Base-by-base conservation (phyloP, 1,284 basidiomycete species). In the Ustilago curta region DNA sequence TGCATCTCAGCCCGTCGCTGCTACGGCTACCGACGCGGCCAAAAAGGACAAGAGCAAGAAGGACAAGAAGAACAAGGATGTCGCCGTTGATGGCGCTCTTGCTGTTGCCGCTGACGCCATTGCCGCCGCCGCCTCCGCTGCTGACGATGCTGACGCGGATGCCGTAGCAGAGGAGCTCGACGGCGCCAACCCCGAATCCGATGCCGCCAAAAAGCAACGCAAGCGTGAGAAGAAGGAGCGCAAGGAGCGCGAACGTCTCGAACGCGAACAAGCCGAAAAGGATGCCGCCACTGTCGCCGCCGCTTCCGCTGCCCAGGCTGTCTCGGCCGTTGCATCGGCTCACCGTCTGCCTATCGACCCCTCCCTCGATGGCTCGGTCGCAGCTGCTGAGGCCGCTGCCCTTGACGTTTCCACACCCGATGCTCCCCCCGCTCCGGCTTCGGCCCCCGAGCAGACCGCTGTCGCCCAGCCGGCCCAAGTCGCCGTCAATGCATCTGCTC, bases 201-300 rank as follows among this genome's bases (percentile, higher is more conserved):
- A 57, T 37, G 55, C 60, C 29, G 57, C 55, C 45, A 37, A 45
- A 8, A 67, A 66, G 62, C 50, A 60, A 35, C 56, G 60, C 49
- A 73, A 75, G 55, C 64, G 71, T 43, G 58, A 75, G 37, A 77
- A 76, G 62, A 70, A 73, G 67, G 70, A 76, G 43, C 67, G 63
- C 54, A 69, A 67, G 59, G 59, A 67, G 35, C 55, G 45, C 48
- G 67, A 61, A 45, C 61, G 66, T 31, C 71, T 60, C 53, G 71
- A 74, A 44, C 71, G 71, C 48, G 71, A 74, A 35, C 71, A 74
- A 39, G 71, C 71, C 52, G 67, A 75, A 31, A 70, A 70, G 60
- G 72, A 75, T 35, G 72, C 67, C 29, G 72, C 72, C 50, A 75
- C 71, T 56, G 63, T 70, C 48, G 71, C 71, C 48, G 71, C 66